Evolutionary conservation across 306 rosid species (phyloP).

Genomic region (Vigna angularis): DNA sequence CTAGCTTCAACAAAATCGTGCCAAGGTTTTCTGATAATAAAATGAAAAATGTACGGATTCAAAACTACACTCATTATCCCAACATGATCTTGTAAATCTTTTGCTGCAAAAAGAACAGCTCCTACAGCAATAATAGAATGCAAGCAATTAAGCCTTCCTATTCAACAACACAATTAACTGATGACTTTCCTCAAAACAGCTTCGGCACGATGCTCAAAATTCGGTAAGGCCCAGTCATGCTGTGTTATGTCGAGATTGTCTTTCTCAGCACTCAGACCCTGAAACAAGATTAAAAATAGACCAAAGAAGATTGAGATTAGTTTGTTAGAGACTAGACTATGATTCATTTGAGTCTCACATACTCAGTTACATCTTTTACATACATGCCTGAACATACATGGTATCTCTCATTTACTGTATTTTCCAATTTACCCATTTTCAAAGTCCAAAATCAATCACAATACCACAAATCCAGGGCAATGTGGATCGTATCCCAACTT

Average conservation of each 20-base stretch:
- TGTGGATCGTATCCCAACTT: background rate
- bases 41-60: constrained; percentile 4
- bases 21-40: background rate
- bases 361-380: background rate
- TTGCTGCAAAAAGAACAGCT: constrained; percentile 32
- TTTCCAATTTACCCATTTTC: background rate
- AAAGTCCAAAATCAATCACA: constrained; percentile 2
- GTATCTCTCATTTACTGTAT: background rate
- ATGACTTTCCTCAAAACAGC: constrained; percentile 66
- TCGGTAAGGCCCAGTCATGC: constrained; percentile 92
- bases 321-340: background rate
- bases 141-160: constrained; percentile 31
- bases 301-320: constrained; percentile 10
- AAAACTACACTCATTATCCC: constrained; percentile 28
- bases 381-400: background rate
- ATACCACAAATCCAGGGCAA: background rate
- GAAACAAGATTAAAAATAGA: constrained; percentile 45
- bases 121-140: constrained; percentile 31
- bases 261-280: constrained; percentile 93
- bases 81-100: background rate
- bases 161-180: constrained; percentile 46
- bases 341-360: constrained; percentile 5
- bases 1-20: constrained; percentile 40
- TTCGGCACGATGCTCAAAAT: constrained; percentile 92
- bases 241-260: constrained; percentile 97